Conservation (phyloP, 805 yeast species). For the Kregervanrija delftensis region DNA sequence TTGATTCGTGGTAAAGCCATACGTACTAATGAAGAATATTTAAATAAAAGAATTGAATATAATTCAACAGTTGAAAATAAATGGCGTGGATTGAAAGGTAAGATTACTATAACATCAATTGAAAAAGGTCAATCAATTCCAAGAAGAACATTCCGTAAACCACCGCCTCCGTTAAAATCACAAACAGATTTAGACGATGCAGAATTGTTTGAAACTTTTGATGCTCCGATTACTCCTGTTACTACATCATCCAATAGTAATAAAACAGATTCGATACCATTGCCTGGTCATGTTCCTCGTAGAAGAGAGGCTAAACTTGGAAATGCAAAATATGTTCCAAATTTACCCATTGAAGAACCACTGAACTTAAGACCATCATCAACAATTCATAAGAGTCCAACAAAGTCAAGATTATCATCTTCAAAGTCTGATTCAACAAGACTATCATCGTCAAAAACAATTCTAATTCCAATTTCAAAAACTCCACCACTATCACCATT, state of each 20-base stretch:
- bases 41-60: too few relatives aligned
- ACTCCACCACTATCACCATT: too few relatives aligned
- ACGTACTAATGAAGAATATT: slow-evolving; percentile 16
- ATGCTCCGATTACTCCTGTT: slow-evolving; percentile 1
- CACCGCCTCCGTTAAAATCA: too few relatives aligned
- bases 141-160: too few relatives aligned
- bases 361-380: not conserved
- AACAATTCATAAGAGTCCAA: too few relatives aligned
- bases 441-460: not conserved
- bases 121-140: too few relatives aligned
- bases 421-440: not conserved
- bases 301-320: slow-evolving; percentile 6
- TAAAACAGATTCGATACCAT: not conserved
- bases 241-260: not conserved
- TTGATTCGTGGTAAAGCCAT: slow-evolving; percentile 33
- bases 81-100: too few relatives aligned
- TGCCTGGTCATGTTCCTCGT: slow-evolving; percentile 6
- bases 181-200: slow-evolving; percentile 1
- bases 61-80: too few relatives aligned
- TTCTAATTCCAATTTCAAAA: too few relatives aligned
- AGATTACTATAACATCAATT: too few relatives aligned
- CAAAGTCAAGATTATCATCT: slow-evolving; percentile 1
- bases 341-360: slow-evolving; percentile 5
- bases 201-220: slow-evolving; percentile 11
- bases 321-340: slow-evolving; percentile 8